These are phyloP conservation scores for Nissolia schottii DNA, from an alignment of 306 rosid genomes.

Conservation along the genomic window DNA sequence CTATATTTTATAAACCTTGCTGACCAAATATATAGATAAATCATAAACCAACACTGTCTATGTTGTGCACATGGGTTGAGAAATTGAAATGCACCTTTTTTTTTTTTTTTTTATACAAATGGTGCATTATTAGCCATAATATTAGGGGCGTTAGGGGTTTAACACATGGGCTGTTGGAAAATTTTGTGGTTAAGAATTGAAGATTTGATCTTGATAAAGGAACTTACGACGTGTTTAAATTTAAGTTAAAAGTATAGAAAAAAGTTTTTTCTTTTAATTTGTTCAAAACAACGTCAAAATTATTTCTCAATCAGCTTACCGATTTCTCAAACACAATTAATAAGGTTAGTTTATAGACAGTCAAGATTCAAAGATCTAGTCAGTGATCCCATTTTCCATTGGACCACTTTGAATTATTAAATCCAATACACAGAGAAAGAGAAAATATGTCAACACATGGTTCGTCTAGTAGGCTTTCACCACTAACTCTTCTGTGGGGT, in stretches of 20 bases:
- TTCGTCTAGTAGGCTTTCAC: constrained; percentile 24
- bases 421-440: not conserved
- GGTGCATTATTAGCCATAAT: constrained; percentile 30
- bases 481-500: constrained; percentile 36
- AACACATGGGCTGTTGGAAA: constrained; percentile 55
- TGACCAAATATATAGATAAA: constrained; percentile 6
- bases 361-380: constrained; percentile 31
- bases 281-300: no score
- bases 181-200: constrained; percentile 22
- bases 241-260: no score
- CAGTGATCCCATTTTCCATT: not conserved
- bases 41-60: not conserved
- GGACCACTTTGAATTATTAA: constrained; percentile 20
- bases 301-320: no score
- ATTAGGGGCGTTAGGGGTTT: not conserved
- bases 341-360: constrained; percentile 7
- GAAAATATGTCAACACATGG: constrained; percentile 31
- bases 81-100: not conserved
- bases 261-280: no score
- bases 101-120: not conserved
- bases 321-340: no score
- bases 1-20: constrained; percentile 10
- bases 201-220: constrained; percentile 26
- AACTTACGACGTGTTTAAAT: no score
- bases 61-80: constrained; percentile 38